A percentile compares a stretch with the other conserved stretches of the same genome.
Evolutionary conservation across 2,329 filamentous ascomycete species (phyloP).

Genomic region (Sclerotinia glacialis): DNA sequence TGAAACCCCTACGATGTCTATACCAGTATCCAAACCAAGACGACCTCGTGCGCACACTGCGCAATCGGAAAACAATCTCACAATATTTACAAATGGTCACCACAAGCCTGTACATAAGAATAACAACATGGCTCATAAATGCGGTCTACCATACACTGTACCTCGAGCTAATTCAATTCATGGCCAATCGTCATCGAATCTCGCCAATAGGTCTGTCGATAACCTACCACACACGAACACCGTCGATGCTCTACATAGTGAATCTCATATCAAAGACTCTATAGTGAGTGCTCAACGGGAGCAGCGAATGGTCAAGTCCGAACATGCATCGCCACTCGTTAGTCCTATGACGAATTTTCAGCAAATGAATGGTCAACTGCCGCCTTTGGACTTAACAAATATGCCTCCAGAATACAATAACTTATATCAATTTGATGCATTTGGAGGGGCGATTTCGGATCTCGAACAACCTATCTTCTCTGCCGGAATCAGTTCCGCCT

Average conservation of each 20-base stretch:
- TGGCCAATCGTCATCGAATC: conserved; percentile 47
- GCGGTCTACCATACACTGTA: conserved; percentile 57
- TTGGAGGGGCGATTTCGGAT: conserved; percentile 46
- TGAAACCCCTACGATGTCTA: conserved; percentile 46
- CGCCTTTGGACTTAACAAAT: conserved; percentile 57
- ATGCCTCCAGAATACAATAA: conserved; percentile 48
- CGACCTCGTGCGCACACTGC: conserved; percentile 60
- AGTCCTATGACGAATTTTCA: conserved; percentile 47
- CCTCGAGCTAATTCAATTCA: conserved; percentile 58
- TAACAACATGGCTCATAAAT: conserved; percentile 59
- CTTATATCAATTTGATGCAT: conserved; percentile 50
- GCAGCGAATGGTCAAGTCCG: conserved; percentile 56
- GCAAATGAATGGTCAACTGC: conserved; percentile 52
- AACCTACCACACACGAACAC: conserved; percentile 44
- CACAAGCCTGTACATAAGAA: conserved; percentile 62
- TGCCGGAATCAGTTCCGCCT: conserved; percentile 57
- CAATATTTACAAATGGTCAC: conserved; percentile 62
- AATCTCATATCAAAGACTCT: conserved; percentile 42
- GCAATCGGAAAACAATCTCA: conserved; percentile 56
- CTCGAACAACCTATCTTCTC: conserved; percentile 57
- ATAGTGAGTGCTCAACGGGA: conserved; percentile 42
- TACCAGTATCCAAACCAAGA: conserved; percentile 42
- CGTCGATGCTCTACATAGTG: conserved; percentile 42
- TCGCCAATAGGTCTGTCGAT: conserved; percentile 49
- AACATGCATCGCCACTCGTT: conserved; percentile 58